Conservation (phyloP, 768 basidiomycete species). For the Harrya chromipes region DNA sequence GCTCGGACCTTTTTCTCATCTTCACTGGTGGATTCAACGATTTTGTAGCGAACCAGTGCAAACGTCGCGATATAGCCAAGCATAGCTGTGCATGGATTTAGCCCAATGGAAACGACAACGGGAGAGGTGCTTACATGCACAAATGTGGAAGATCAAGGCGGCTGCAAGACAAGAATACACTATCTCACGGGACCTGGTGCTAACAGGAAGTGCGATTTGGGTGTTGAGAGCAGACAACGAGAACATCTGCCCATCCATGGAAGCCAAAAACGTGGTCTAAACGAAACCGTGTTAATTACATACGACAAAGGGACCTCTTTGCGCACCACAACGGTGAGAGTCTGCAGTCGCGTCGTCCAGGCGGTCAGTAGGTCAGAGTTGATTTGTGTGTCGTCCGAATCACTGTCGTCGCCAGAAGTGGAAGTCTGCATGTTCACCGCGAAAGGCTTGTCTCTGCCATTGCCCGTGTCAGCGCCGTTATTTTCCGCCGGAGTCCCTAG, state of each 20-base stretch:
- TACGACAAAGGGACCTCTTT: not conserved
- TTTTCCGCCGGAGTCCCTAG: constrained; percentile 3
- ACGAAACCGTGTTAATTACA: not conserved
- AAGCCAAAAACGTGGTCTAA: constrained; percentile 29
- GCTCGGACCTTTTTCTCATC: constrained; percentile 16
- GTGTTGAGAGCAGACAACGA: constrained; percentile 23
- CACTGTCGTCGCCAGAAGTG: not conserved
- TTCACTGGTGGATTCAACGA: constrained; percentile 14
- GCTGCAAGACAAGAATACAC: constrained; percentile 30
- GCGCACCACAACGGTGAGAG: constrained; percentile 28
- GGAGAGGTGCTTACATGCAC: constrained; percentile 20
- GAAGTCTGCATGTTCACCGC: not conserved
- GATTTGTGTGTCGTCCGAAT: constrained; percentile 10
- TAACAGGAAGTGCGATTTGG: constrained; percentile 8
- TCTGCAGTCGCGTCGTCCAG: constrained; percentile 29
- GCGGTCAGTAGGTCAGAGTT: constrained; percentile 18
- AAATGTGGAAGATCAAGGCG: constrained; percentile 31
- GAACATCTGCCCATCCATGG: constrained; percentile 29
- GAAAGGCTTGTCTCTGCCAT: constrained; percentile 2
- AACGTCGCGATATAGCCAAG: constrained; percentile 30
- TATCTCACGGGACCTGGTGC: constrained; percentile 16
- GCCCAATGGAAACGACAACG: not conserved
- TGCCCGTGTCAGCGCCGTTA: constrained; percentile 2
- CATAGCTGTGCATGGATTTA: constrained; percentile 17
- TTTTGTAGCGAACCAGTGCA: constrained; percentile 26